These are phyloP conservation scores for Cutaneotrichosporon mucoides DNA, from an alignment of 1,284 basidiomycete species.

Conservation along the genomic window DNA sequence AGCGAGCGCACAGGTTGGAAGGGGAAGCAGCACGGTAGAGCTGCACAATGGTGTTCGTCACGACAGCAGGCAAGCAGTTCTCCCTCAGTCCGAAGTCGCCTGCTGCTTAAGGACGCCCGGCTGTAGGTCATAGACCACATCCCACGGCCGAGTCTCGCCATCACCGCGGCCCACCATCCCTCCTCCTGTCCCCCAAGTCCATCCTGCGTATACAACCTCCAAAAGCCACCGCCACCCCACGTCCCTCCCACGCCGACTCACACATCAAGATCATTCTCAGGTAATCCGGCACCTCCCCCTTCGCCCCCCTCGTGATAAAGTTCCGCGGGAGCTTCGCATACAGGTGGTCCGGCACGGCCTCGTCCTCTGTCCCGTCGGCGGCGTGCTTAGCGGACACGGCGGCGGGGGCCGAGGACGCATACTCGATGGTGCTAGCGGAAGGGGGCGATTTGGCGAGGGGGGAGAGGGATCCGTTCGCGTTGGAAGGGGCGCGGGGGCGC, in stretches of 20 bases:
- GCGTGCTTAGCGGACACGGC: conserved; percentile 31
- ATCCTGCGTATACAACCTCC: too few relatives aligned
- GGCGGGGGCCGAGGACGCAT: conserved; percentile 47
- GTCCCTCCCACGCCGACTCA: too few relatives aligned
- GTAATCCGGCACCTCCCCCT: conserved; percentile 72
- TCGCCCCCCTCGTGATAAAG: conserved; percentile 30
- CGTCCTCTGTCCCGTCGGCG: conserved; percentile 34
- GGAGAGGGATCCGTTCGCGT: conserved; percentile 9
- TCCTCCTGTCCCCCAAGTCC: too few relatives aligned
- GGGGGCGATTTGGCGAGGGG: conserved; percentile 12
- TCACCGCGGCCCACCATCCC: too few relatives aligned
- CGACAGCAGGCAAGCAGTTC: not conserved
- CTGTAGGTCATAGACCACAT: too few relatives aligned
- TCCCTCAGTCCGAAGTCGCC: not conserved
- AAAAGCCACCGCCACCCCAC: too few relatives aligned
- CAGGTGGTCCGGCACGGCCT: conserved; percentile 45
- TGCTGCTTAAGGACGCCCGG: too few relatives aligned
- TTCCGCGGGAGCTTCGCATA: conserved; percentile 46
- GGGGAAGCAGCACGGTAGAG: too few relatives aligned
- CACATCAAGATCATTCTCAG: conserved; percentile 82
- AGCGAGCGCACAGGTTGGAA: not conserved
- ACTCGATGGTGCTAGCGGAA: conserved; percentile 38
- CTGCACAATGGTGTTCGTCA: too few relatives aligned
- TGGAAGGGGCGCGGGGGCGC: not conserved
- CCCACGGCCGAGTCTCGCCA: not conserved